A percentile compares a stretch with the other conserved stretches of the same genome.
These are phyloP conservation scores for Cytospora paraplurivora DNA, from an alignment of 2,329 filamentous ascomycete species.

Conservation along the genomic window DNA sequence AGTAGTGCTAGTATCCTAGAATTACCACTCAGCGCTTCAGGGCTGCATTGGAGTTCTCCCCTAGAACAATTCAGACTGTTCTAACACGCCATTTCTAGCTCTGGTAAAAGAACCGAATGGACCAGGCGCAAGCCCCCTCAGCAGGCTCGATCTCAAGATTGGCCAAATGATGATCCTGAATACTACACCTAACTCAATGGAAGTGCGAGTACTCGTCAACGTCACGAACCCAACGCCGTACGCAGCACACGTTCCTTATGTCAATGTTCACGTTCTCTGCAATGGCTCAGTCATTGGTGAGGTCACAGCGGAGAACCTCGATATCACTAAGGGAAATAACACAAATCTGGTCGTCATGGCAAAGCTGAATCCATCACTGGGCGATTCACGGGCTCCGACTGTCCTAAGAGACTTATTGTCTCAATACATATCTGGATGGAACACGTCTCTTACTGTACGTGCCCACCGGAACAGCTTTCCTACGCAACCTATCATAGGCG, in stretches of 20 bases:
- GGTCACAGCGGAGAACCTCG: constrained; percentile 65
- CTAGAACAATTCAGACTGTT: constrained; percentile 20
- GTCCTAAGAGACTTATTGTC: constrained; percentile 76
- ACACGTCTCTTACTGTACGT: constrained; percentile 76
- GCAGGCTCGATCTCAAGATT: constrained; percentile 61
- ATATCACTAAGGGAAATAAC: constrained; percentile 71
- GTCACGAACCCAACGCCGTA: constrained; percentile 91
- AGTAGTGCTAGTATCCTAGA: constrained; percentile 44
- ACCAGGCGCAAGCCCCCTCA: constrained; percentile 44
- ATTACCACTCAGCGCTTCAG: constrained; percentile 15
- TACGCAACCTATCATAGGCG: constrained; percentile 68
- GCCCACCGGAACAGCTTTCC: constrained; percentile 75
- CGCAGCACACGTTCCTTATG: constrained; percentile 76
- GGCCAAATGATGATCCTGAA: constrained; percentile 71
- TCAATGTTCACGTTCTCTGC: constrained; percentile 74
- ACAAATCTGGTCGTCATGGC: constrained; percentile 67
- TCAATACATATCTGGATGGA: constrained; percentile 83
- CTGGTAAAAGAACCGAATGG: constrained; percentile 22
- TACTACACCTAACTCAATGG: constrained; percentile 71
- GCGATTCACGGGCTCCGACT: constrained; percentile 61
- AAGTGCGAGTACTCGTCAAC: constrained; percentile 72
- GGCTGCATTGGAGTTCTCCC: constrained; percentile 13
- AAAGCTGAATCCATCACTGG: constrained; percentile 72
- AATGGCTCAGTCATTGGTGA: constrained; percentile 77
- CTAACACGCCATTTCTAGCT: constrained; percentile 27